Evolutionary conservation across 2,329 filamentous ascomycete species (phyloP).

Genomic region (Penicillium concentricum): DNA sequence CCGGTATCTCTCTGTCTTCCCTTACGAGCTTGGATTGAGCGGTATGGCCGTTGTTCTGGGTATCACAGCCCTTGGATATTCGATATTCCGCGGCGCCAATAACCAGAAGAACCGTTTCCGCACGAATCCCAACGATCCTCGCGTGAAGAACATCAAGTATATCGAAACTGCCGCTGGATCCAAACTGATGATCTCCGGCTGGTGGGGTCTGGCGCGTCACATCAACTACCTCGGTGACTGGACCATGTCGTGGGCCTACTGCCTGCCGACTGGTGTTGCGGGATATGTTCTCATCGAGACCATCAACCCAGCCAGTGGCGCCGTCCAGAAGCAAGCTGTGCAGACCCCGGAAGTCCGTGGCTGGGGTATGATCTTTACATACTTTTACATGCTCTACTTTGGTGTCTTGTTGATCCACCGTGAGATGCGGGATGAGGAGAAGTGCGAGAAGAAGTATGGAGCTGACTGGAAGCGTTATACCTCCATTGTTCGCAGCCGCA

Average conservation of each 20-base stretch:
- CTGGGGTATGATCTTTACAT: constrained; percentile 85
- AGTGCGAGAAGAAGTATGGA: constrained; percentile 88
- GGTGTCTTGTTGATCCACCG: constrained; percentile 81
- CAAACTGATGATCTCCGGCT: constrained; percentile 77
- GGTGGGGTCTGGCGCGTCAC: constrained; percentile 90
- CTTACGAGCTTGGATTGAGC: constrained; percentile 69
- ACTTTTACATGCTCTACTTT: constrained; percentile 95
- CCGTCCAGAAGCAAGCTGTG: constrained; percentile 70
- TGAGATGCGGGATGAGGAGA: constrained; percentile 83
- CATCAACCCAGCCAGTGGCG: constrained; percentile 51
- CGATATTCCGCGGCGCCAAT: constrained; percentile 91
- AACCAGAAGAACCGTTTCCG: constrained; percentile 94
- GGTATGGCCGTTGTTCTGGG: constrained; percentile 65
- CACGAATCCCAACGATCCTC: constrained; percentile 77
- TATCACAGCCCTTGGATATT: constrained; percentile 73
- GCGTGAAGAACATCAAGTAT: constrained; percentile 75
- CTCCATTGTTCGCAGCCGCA: constrained; percentile 74
- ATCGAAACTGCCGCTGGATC: constrained; percentile 82
- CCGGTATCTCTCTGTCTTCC: constrained; percentile 80
- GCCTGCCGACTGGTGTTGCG: constrained; percentile 78
- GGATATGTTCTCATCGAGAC: constrained; percentile 69
- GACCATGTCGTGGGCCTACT: constrained; percentile 90
- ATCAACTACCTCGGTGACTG: constrained; percentile 97
- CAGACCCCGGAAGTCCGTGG: constrained; percentile 72
- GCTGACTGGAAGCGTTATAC: constrained; percentile 90